Evolutionary conservation across 768 basidiomycete species (phyloP), one percentile per base, ranked within the genome.

Genomic region (Suillus variegatus): DNA sequence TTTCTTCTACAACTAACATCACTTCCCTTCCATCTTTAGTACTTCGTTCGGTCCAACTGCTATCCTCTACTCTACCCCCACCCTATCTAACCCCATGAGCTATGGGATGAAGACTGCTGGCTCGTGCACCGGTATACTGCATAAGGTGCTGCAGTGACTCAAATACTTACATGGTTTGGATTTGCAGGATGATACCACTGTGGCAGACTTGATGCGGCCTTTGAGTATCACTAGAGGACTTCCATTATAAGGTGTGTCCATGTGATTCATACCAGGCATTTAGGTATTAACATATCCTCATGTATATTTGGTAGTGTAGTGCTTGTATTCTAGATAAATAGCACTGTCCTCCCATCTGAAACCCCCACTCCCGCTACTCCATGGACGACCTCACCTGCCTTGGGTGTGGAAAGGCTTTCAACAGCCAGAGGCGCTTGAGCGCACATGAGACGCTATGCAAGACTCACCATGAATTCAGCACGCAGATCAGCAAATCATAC

Each of bases 41-140:
- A 85, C 77, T 69, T 89, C 89, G 69, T 95, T 94, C 69, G 90
- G 89, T 40, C 92, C 93, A 5, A 84, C 89, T 44, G 91, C 92
- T 20, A 80, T 94, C 9, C 82, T 94, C 61, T 88, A 84, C 70
- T 82, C 88, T 4, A 78, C 88, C 36, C 91, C 90, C 1, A 86
- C 90, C n/a, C 75, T 86, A 41, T 85, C 89, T 74, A 88, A 82
- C 67, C 75, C 83, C 63, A 85, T 89, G 85, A 91, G 87, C 71
- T 93, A 93, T 75, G 92, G 91, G 62, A 25, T 25, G 25, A 25
- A 25, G 25, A 25, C 25, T 2, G 25, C 25, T 25, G 25, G 25
- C 25, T 25, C 25, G 25, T 25, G 25, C 25, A 41, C 40, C 5
- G 1, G 40, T 14, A 41, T 14, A 41, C 40, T 41, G 16, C 16